Evolutionary conservation across 495 filamentous ascomycete genomes (phyloP), one percentile per base, ranked within the genome.

Genomic region (Aspergillus ostianus): DNA sequence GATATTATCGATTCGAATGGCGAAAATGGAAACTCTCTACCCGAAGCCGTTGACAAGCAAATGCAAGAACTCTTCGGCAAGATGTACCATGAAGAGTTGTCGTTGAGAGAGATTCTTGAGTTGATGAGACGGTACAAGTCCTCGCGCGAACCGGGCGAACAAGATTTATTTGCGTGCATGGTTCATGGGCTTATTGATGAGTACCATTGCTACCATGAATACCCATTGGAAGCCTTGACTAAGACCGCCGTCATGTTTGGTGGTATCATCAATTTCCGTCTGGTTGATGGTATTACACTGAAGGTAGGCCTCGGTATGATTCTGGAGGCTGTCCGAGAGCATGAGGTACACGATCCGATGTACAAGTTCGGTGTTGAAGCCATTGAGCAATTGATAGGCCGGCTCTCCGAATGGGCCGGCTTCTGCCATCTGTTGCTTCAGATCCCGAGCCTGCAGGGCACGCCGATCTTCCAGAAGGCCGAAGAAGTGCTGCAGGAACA

Each of bases 291-390:
- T 26, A 85, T 99, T 36, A 91, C 94, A 2, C 86, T 98, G 47
- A 90, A 95, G 66, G 91, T 96, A 55, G 94, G 89, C 12, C 77
- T 97, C 48, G 91, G 88, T 6, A 98, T 99, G 94, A 93, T 99
- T 59, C 80, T 97, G 30, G 93, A 99, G 71, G 90, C 95, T 15
- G 92, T 98, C 13, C 79, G 89, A 49, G 91, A 96, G 59, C 88
- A 92, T 63, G 78, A 81, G 6, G 83, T 89, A 10, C 88, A 93
- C 17, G 84, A 90, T 52, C 85, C 89, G 0, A 98, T 99, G 94
- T 98, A 92, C 77, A 97, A 97, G 64, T 99, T 99, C 69, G 94
- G 94, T 1, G 82, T 98, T n/a, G 93, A 98, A 68, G 95, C 94
- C 8, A 86, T 99, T 32, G 85, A 96, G 57, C 91, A 97, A 68